phyloP scores from a whole-genome alignment of 2,329 filamentous ascomycete species.

The Zymoseptoria ardabiliae region DNA sequence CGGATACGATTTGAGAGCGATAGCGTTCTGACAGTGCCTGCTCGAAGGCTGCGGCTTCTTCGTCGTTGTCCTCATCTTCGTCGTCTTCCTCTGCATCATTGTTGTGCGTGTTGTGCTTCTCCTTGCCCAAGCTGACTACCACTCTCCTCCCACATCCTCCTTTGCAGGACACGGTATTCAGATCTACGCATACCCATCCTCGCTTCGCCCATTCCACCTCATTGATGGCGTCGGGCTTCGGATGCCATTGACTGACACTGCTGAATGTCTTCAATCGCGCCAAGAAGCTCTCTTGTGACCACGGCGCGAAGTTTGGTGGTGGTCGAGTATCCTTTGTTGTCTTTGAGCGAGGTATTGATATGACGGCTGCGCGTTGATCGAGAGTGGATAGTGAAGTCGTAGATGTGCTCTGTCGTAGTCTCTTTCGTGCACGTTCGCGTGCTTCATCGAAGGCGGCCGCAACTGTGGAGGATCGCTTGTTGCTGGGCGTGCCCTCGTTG shows the following conservation, averaged over 20 bases:
- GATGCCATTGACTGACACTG: slow-evolving; percentile 86
- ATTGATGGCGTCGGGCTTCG: slow-evolving; percentile 76
- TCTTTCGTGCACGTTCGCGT: slow-evolving; percentile 25
- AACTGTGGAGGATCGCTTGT: slow-evolving; percentile 12
- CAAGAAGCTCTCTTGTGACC: slow-evolving; percentile 76
- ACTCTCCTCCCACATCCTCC: slow-evolving; percentile 78
- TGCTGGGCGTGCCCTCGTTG: slow-evolving; percentile 21
- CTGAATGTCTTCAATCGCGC: slow-evolving; percentile 78
- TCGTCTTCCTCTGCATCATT: slow-evolving; percentile 49
- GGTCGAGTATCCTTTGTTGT: slow-evolving; percentile 12
- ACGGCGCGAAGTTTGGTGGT: slow-evolving; percentile 70
- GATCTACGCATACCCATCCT: slow-evolving; percentile 79
- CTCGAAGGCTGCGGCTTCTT: slow-evolving; percentile 38
- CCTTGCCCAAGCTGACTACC: slow-evolving; percentile 62
- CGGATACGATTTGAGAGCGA: slow-evolving; percentile 60
- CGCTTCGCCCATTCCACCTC: slow-evolving; percentile 93
- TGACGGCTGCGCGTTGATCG: slow-evolving; percentile 17
- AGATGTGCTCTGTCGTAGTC: slow-evolving; percentile 26
- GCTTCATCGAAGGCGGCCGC: slow-evolving; percentile 18
- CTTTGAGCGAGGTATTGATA: slow-evolving; percentile 27
- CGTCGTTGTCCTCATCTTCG: slow-evolving; percentile 19
- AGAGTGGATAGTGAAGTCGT: slow-evolving; percentile 16
- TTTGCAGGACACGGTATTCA: slow-evolving; percentile 74
- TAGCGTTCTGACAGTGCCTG: slow-evolving; percentile 71
- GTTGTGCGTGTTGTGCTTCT: slow-evolving; percentile 15